These are phyloP conservation scores for Neoarthrinium moseri DNA, from an alignment of 2,329 filamentous ascomycete genomes.

Conservation along the genomic window DNA sequence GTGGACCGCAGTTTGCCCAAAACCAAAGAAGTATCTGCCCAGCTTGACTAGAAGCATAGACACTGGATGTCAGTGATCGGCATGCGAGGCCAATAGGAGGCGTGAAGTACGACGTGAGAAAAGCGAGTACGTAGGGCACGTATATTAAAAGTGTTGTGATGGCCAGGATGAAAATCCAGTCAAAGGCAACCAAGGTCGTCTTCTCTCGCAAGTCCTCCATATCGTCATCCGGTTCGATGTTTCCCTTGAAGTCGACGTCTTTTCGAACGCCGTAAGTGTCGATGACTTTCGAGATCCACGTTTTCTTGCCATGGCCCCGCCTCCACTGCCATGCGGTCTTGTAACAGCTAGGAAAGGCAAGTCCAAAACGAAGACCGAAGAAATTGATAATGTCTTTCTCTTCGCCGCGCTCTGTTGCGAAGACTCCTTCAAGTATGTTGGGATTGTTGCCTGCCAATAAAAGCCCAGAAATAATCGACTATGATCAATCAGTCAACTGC, in stretches of 20 bases:
- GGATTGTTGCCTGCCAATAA: constrained; percentile 1
- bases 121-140: constrained; percentile 1
- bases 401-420: not conserved
- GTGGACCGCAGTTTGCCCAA: not conserved
- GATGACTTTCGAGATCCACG: constrained; percentile 2
- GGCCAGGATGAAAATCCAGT: constrained; percentile 3
- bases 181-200: not conserved
- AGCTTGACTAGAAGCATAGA: constrained; percentile 2
- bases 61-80: constrained; percentile 2
- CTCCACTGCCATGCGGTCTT: constrained; percentile 6
- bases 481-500: too few species aligned
- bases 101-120: constrained; percentile 2
- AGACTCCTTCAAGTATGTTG: not conserved
- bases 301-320: constrained; percentile 4
- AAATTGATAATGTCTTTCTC: not conserved
- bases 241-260: not conserved
- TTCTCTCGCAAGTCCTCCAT: not conserved
- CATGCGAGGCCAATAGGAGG: not conserved
- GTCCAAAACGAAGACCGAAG: constrained; percentile 3
- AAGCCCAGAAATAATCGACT: constrained; percentile 3
- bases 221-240: not conserved
- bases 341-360: constrained; percentile 6
- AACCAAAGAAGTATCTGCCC: constrained; percentile 5
- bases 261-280: not conserved
- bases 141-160: not conserved